Evolutionary conservation across 2,329 filamentous ascomycete species (phyloP).

Genomic region (Epicoccum sorghinum): DNA sequence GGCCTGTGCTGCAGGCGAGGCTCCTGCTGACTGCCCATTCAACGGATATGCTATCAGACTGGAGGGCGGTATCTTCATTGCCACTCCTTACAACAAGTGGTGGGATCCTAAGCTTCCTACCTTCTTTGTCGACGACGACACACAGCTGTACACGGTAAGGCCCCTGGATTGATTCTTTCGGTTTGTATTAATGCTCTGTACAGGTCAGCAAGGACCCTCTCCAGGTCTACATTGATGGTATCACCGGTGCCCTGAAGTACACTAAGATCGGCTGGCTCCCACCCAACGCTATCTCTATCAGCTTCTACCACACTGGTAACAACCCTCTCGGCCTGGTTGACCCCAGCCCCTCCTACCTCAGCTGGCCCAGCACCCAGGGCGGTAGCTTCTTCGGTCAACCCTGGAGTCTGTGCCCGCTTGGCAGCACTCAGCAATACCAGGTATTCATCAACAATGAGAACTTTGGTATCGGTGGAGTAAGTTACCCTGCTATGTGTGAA

Average conservation of each 20-base stretch:
- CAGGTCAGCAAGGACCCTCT: slow-evolving; percentile 39
- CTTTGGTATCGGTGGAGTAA: slow-evolving; percentile 23
- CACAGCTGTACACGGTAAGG: slow-evolving; percentile 36
- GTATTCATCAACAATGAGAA: slow-evolving; percentile 36
- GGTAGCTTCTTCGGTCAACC: slow-evolving; percentile 13
- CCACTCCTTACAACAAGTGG: slow-evolving; percentile 39
- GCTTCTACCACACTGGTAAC: slow-evolving; percentile 36
- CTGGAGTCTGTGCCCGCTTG: slow-evolving; percentile 29
- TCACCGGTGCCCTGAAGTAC: slow-evolving; percentile 33
- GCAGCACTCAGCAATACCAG: slow-evolving; percentile 33
- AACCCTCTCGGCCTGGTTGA: slow-evolving; percentile 31
- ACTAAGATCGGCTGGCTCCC: slow-evolving; percentile 33
- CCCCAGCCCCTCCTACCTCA: slow-evolving; percentile 32
- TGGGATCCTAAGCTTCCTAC: slow-evolving; percentile 32
- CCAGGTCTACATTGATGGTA: slow-evolving; percentile 32
- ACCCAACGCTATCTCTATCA: slow-evolving; percentile 29
- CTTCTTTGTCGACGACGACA: slow-evolving; percentile 39
- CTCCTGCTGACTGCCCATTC: slow-evolving; percentile 19
- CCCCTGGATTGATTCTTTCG: too few species aligned
- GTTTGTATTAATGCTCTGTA: slow-evolving; percentile 2
- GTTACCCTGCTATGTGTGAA: neutral
- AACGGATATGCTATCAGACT: slow-evolving; percentile 30
- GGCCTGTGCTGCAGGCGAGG: slow-evolving; percentile 12
- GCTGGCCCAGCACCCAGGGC: slow-evolving; percentile 36
- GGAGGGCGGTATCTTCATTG: slow-evolving; percentile 35